Percentiles rank a stretch among this genome's conserved stretches.
These are phyloP conservation scores for Ceratocystis harringtonii DNA, from an alignment of 2,329 filamentous ascomycete species.

Conservation along the genomic window DNA sequence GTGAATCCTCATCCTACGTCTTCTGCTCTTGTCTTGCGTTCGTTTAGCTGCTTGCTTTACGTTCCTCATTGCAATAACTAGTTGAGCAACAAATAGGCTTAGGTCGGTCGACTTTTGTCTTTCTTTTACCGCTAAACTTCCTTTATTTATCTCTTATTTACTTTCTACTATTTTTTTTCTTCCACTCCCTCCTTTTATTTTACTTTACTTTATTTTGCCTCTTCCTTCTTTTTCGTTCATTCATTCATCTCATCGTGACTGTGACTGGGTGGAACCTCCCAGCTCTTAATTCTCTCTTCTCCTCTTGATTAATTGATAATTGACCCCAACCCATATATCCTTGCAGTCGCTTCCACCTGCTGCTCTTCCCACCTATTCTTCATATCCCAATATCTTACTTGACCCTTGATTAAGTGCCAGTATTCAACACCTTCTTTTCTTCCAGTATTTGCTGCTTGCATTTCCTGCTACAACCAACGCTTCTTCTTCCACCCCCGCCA, in stretches of 20 bases:
- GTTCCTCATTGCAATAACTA: constrained; percentile 6
- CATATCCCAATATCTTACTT: constrained; percentile 3
- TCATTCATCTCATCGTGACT: neutral
- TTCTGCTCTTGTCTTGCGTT: constrained; percentile 2
- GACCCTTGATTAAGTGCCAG: neutral
- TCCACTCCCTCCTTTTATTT: neutral
- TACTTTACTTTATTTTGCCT: neutral
- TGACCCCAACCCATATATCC: neutral
- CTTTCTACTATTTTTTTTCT: neutral
- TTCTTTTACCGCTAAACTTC: neutral
- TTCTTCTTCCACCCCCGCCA: neutral
- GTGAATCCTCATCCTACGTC: neutral
- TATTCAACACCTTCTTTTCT: neutral
- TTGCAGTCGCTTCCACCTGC: neutral
- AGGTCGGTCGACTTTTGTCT: neutral
- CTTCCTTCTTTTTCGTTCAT: neutral
- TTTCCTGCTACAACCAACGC: neutral
- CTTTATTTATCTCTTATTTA: neutral
- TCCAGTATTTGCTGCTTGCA: neutral
- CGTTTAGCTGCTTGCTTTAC: constrained; percentile 3
- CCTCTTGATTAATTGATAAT: neutral
- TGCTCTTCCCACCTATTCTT: neutral
- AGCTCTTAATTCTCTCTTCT: neutral
- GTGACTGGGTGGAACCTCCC: neutral
- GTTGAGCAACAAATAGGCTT: too few relatives aligned